Conservation (phyloP, 495 filamentous ascomycete species). For the Pyrenopolyporus hunteri region DNA sequence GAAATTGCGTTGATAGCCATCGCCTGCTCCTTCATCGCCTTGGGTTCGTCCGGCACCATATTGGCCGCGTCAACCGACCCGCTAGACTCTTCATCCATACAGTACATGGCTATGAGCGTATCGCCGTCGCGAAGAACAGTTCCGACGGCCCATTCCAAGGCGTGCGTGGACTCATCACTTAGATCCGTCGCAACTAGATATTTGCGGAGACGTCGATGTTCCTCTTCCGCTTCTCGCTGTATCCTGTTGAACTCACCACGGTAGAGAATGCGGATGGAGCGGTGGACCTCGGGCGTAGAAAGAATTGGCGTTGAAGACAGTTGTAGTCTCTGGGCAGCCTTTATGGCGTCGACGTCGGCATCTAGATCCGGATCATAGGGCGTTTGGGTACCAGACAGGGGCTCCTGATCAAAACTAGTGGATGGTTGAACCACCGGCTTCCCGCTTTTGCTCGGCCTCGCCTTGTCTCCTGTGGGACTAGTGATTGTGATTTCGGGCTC, state of each 20-base stretch:
- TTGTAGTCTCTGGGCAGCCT: conserved; percentile 80
- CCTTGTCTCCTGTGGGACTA: conserved; percentile 62
- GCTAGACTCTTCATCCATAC: conserved; percentile 82
- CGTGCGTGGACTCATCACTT: conserved; percentile 90
- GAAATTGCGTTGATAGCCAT: conserved; percentile 55
- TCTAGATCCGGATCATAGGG: conserved; percentile 88
- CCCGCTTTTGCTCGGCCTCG: conserved; percentile 49
- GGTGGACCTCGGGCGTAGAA: conserved; percentile 73
- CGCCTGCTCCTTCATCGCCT: conserved; percentile 73
- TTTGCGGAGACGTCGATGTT: conserved; percentile 77
- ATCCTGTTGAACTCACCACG: conserved; percentile 82
- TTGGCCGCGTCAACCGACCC: conserved; percentile 46
- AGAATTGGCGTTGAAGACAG: conserved; percentile 80
- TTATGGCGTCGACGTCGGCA: conserved; percentile 80
- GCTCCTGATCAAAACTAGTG: conserved; percentile 74
- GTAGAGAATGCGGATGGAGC: conserved; percentile 84
- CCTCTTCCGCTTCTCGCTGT: conserved; percentile 73
- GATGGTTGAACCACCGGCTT: conserved; percentile 78
- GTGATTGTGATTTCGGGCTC: conserved; percentile 70
- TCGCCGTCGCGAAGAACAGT: conserved; percentile 95
- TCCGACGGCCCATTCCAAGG: conserved; percentile 95
- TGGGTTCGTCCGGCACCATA: conserved; percentile 55
- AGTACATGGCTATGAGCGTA: conserved; percentile 89
- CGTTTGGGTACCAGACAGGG: conserved; percentile 71
- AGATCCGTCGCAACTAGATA: conserved; percentile 94